phyloP scores from a whole-genome alignment of 345 rosid species.

The Acer negundo region DNA sequence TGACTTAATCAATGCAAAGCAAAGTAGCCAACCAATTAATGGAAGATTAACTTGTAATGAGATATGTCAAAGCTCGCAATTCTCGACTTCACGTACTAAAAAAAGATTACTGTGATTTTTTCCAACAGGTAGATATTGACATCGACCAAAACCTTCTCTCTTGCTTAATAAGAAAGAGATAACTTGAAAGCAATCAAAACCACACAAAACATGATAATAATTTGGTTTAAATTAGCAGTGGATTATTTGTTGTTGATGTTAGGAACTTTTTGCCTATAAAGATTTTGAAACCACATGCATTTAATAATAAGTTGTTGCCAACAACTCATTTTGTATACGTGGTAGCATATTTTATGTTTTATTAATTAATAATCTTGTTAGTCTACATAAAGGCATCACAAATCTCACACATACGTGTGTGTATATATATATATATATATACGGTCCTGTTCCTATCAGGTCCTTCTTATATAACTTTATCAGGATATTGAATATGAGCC shows the following conservation, averaged over 20 bases:
- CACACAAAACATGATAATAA: background rate
- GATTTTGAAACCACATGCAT: background rate
- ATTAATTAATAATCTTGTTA: background rate
- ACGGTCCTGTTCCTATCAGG: no score
- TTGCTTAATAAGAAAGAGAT: conserved; percentile 13
- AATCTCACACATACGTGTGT: no score
- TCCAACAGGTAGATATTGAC: conserved; percentile 20
- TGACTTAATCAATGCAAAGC: conserved; percentile 20
- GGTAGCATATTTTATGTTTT: background rate
- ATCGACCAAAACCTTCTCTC: conserved; percentile 12
- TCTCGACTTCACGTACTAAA: background rate
- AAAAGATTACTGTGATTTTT: background rate
- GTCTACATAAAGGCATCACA: background rate
- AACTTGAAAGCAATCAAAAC: conserved; percentile 15
- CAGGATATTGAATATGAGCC: no score
- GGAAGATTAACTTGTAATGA: background rate
- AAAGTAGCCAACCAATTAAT: conserved; percentile 11
- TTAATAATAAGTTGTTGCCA: background rate
- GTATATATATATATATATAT: no score
- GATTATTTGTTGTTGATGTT: conserved; percentile 22
- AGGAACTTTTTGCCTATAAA: conserved; percentile 4
- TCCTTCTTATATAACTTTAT: no score
- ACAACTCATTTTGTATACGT: background rate
- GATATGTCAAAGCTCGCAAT: background rate
- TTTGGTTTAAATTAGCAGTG: background rate